Conservation (phyloP, 2,329 filamentous ascomycete species). For the Epichloe gansuensis region DNA sequence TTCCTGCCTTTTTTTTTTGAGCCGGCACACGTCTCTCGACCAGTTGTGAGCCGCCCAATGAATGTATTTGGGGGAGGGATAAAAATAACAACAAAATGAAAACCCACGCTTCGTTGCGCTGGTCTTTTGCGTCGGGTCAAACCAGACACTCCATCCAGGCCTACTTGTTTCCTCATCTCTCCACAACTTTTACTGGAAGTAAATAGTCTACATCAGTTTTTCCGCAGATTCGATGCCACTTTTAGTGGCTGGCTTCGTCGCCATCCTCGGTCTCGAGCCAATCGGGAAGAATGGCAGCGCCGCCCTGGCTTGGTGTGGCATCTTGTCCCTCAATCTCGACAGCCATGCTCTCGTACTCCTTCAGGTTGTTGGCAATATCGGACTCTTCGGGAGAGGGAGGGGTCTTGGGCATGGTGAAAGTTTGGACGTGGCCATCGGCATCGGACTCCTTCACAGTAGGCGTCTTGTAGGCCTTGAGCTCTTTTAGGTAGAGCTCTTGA, state of each 20-base stretch:
- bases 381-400: constrained; percentile 86
- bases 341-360: constrained; percentile 86
- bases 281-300: constrained; percentile 45
- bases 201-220: background rate
- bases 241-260: constrained; percentile 36
- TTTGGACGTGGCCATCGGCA: constrained; percentile 80
- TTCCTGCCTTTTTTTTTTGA: background rate
- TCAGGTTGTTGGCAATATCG: constrained; percentile 80
- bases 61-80: background rate
- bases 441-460: constrained; percentile 73
- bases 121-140: background rate
- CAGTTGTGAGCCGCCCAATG: background rate
- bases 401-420: constrained; percentile 66
- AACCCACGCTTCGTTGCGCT: background rate
- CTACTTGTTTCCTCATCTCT: background rate
- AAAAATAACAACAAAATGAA: background rate
- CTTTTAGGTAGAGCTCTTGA: constrained; percentile 93
- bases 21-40: background rate
- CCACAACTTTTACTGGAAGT: background rate
- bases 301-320: constrained; percentile 41
- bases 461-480: constrained; percentile 91
- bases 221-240: background rate
- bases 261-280: constrained; percentile 80
- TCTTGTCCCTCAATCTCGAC: constrained; percentile 90
- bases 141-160: background rate